These are phyloP conservation scores for Clonostachys solani DNA, from an alignment of 2,329 filamentous ascomycete species.

Conservation along the genomic window DNA sequence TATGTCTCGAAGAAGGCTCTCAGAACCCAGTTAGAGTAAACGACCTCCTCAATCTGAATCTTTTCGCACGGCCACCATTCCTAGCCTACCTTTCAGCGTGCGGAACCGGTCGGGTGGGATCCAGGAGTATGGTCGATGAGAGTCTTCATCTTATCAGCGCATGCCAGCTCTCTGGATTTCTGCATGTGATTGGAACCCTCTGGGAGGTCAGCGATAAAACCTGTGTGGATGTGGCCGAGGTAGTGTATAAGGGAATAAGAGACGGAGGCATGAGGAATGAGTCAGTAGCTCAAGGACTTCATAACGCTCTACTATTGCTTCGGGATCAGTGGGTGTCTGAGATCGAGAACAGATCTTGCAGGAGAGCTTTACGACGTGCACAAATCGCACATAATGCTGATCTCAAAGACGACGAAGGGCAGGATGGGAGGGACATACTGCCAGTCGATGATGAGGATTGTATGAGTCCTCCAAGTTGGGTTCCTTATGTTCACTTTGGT, in stretches of 20 bases:
- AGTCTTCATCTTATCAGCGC: neutral
- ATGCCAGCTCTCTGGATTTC: neutral
- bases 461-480: too few species aligned
- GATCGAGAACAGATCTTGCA: neutral
- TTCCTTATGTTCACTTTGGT: neutral
- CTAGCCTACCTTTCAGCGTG: neutral
- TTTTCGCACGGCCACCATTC: neutral
- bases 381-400: too few species aligned
- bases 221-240: neutral
- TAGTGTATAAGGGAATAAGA: neutral
- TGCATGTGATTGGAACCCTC: neutral
- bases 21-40: constrained; percentile 22
- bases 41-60: constrained; percentile 29
- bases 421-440: too few species aligned
- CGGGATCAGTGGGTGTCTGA: neutral
- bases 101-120: neutral
- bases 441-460: too few species aligned
- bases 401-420: neutral
- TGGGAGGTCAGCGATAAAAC: neutral
- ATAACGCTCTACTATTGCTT: neutral
- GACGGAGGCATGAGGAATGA: neutral
- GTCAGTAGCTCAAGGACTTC: neutral
- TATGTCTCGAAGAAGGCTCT: constrained; percentile 1
- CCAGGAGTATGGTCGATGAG: neutral
- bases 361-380: too few species aligned